phyloP scores from a whole-genome alignment of 768 basidiomycete species.

The Pisolithus orientalis region DNA sequence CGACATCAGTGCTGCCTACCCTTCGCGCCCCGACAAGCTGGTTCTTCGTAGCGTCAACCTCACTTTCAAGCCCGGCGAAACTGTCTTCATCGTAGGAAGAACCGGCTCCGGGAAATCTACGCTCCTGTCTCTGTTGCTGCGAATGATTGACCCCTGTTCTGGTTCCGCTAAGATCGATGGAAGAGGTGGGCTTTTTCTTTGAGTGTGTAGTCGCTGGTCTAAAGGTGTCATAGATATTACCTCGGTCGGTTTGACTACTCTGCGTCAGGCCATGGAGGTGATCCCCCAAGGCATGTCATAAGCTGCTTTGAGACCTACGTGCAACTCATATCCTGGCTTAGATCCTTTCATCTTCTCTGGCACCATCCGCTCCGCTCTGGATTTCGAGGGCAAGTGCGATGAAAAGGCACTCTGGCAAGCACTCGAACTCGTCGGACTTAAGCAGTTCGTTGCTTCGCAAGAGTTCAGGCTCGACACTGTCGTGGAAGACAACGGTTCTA shows the following conservation, averaged over 20 bases:
- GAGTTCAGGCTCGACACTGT: conserved; percentile 73
- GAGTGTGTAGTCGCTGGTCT: conserved; percentile 63
- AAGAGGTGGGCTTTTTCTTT: conserved; percentile 48
- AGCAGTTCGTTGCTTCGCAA: conserved; percentile 68
- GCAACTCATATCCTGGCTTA: conserved; percentile 1
- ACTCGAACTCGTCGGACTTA: conserved; percentile 36
- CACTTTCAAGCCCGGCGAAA: conserved; percentile 64
- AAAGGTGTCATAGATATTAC: conserved; percentile 74
- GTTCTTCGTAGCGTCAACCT: conserved; percentile 56
- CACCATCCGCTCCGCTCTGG: conserved; percentile 23
- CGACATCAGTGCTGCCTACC: conserved; percentile 64
- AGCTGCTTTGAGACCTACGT: not conserved
- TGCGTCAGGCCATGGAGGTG: conserved; percentile 24
- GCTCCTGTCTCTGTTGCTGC: conserved; percentile 55
- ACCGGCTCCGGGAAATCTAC: conserved; percentile 77
- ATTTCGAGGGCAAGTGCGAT: conserved; percentile 17
- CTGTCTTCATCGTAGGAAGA: conserved; percentile 72
- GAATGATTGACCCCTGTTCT: conserved; percentile 67
- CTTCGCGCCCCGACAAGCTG: conserved; percentile 57
- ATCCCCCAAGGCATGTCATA: conserved; percentile 22
- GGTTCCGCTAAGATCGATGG: conserved; percentile 79
- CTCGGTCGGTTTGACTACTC: conserved; percentile 49
- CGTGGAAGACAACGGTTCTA: conserved; percentile 70
- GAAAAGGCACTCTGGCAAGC: conserved; percentile 35
- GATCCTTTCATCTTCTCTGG: conserved; percentile 30